These are phyloP conservation scores for Beauveria medogensis DNA, from an alignment of 2,329 filamentous ascomycete species.

Conservation along the genomic window DNA sequence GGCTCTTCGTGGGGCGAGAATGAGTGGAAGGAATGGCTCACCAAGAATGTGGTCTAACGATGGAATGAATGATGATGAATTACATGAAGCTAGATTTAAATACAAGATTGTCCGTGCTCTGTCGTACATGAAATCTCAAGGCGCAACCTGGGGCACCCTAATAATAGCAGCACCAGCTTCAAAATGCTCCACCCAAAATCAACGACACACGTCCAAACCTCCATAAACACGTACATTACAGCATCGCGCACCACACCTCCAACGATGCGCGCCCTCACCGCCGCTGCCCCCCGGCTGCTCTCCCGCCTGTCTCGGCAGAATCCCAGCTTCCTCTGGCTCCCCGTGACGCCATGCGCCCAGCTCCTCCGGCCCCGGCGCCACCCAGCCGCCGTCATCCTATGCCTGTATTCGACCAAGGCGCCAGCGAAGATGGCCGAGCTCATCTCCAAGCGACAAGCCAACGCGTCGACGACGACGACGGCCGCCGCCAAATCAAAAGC, in stretches of 20 bases:
- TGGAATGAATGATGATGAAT: neutral
- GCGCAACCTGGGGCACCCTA: neutral
- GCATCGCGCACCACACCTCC: neutral
- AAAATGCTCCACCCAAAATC: slow-evolving; percentile 3
- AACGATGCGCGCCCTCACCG: neutral
- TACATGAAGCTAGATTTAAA: neutral
- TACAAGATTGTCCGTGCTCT: neutral
- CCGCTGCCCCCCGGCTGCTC: neutral
- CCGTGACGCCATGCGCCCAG: neutral
- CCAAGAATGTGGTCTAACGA: slow-evolving; percentile 40
- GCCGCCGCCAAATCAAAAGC: neutral
- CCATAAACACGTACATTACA: neutral
- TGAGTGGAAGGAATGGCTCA: slow-evolving; percentile 82
- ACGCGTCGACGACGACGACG: neutral
- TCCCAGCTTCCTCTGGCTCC: neutral
- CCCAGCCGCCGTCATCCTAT: neutral
- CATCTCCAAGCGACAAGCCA: slow-evolving; percentile 5
- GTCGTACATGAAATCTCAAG: too few species aligned
- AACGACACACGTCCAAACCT: neutral
- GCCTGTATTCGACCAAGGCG: neutral
- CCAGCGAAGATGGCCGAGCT: neutral
- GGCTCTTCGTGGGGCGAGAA: slow-evolving; percentile 69
- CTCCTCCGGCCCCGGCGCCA: neutral
- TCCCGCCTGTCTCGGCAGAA: neutral
- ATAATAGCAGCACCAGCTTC: neutral